Evolutionary conservation across 2,329 filamentous ascomycete species (phyloP).

Genomic region (Colletotrichum lindemuthianum): DNA sequence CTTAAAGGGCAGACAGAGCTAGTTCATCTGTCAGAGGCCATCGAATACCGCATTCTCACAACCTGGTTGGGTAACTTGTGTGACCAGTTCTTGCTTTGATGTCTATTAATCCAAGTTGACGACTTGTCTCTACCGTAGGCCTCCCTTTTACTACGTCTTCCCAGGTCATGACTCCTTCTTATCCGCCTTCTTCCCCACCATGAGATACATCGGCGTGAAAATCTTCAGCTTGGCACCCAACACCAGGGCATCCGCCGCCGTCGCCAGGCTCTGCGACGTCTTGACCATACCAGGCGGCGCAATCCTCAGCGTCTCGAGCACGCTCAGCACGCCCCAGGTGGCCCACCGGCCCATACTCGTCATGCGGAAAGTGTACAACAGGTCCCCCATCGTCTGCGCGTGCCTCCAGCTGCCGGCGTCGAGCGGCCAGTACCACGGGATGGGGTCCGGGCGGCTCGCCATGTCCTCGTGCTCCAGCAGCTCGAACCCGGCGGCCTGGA

Average conservation of each 20-base stretch:
- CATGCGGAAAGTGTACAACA: slow-evolving; percentile 84
- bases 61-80: too few species aligned
- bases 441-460: slow-evolving; percentile 76
- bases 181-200: slow-evolving; percentile 83
- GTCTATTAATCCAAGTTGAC: not conserved
- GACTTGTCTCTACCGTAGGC: rapidly evolving
- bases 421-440: slow-evolving; percentile 92
- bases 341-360: slow-evolving; percentile 78
- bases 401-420: slow-evolving; percentile 79
- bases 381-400: slow-evolving; percentile 77
- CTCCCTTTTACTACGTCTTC: too few species aligned
- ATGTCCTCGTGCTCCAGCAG: slow-evolving; percentile 87
- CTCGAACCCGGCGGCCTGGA: slow-evolving; percentile 88
- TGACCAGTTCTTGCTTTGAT: too few species aligned
- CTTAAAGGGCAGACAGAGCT: too few species aligned
- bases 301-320: slow-evolving; percentile 75
- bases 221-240: slow-evolving; percentile 84
- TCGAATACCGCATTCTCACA: too few species aligned
- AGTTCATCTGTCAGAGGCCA: too few species aligned
- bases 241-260: slow-evolving; percentile 82
- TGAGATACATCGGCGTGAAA: slow-evolving; percentile 96
- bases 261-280: slow-evolving; percentile 83
- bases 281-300: slow-evolving; percentile 85
- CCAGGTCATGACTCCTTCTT: slow-evolving; percentile 36
- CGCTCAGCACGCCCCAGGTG: slow-evolving; percentile 77